Conservation (phyloP, 2,329 filamentous ascomycete species). For the Fusarium secorum region DNA sequence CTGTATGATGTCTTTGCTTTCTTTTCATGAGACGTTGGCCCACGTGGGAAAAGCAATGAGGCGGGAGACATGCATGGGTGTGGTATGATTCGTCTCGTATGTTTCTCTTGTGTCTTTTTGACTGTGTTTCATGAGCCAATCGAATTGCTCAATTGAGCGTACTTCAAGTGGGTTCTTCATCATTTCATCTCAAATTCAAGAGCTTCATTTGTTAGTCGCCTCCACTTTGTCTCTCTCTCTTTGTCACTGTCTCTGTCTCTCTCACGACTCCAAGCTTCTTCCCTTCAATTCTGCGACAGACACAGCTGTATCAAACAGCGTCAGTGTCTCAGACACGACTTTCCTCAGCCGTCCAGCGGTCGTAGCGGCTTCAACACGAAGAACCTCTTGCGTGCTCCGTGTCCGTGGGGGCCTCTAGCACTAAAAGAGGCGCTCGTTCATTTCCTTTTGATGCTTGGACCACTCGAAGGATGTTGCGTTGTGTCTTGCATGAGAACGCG, state of each 20-base stretch:
- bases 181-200: not conserved
- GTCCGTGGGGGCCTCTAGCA: slow-evolving; percentile 14
- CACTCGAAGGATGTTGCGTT: slow-evolving; percentile 6
- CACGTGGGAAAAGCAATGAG: slow-evolving; percentile 19
- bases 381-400: slow-evolving; percentile 28
- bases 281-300: slow-evolving; percentile 9
- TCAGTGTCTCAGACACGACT: slow-evolving; percentile 13
- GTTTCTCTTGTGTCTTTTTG: not conserved
- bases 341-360: not conserved
- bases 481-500: slow-evolving; percentile 3
- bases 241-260: not conserved
- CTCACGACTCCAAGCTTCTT: slow-evolving; percentile 3
- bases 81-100: slow-evolving; percentile 5
- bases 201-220: not conserved
- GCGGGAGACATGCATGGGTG: not conserved
- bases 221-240: slow-evolving; percentile 9
- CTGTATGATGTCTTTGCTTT: slow-evolving; percentile 19
- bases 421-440: slow-evolving; percentile 25
- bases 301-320: slow-evolving; percentile 8
- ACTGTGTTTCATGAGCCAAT: not conserved
- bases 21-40: slow-evolving; percentile 5
- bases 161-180: not conserved
- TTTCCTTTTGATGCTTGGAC: slow-evolving; percentile 26
- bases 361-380: slow-evolving; percentile 2
- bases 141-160: slow-evolving; percentile 3